These are phyloP conservation scores for Botrytis fragariae DNA, from an alignment of 2,329 filamentous ascomycete genomes.

Conservation along the genomic window DNA sequence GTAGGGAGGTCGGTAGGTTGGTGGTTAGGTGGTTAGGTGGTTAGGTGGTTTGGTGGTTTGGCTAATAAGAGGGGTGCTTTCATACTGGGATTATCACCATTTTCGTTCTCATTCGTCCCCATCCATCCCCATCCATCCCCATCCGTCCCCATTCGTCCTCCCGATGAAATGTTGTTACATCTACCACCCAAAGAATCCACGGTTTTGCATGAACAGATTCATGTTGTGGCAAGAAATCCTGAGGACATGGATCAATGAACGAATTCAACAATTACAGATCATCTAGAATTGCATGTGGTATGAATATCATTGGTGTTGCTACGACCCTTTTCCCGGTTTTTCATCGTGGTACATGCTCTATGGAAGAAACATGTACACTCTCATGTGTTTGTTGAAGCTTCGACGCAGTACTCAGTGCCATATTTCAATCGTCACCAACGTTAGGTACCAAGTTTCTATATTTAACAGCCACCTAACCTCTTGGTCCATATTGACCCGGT, in stretches of 20 bases:
- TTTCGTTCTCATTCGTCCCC: conserved; percentile 4
- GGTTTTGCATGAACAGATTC: conserved; percentile 8
- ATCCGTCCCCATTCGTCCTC: conserved; percentile 10
- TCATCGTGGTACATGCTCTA: not conserved
- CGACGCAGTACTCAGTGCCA: too few species aligned
- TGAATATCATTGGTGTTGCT: not conserved
- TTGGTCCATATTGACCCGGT: not conserved
- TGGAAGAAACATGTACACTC: not conserved
- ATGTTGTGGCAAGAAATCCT: conserved; percentile 15
- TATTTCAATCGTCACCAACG: not conserved
- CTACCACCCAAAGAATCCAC: conserved; percentile 10
- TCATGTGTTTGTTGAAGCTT: not conserved
- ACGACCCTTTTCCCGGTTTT: not conserved
- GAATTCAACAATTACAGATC: not conserved
- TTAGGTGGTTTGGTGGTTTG: too few species aligned
- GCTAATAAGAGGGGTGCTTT: not conserved
- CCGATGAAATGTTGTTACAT: conserved; percentile 2
- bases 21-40: too few species aligned
- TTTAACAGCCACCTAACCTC: not conserved
- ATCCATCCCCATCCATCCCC: too few species aligned
- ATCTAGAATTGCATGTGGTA: not conserved
- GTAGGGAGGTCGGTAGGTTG: too few species aligned
- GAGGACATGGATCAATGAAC: not conserved
- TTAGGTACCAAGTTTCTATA: conserved; percentile 3
- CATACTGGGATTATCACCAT: not conserved